These are phyloP conservation scores for Coemansia sp. DNA, from an alignment of 192 early-diverging fungal species.

Conservation along the genomic window DNA sequence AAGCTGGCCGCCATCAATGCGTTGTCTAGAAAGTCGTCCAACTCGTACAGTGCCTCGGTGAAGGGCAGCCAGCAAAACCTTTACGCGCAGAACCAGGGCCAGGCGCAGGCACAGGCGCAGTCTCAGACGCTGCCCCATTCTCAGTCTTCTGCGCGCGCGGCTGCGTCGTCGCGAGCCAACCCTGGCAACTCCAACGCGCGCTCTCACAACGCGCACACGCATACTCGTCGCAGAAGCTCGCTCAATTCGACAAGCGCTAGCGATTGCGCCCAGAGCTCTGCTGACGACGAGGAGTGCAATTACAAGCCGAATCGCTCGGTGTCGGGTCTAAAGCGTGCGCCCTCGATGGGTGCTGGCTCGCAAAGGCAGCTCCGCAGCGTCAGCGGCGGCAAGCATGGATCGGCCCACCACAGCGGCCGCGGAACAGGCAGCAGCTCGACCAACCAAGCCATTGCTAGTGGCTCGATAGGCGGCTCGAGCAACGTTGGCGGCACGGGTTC, in stretches of 20 bases:
- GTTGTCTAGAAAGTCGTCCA: conserved; percentile 13
- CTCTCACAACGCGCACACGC: neutral
- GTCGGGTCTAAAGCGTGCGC: neutral
- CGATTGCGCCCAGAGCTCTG: conserved; percentile 8
- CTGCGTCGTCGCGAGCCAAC: neutral
- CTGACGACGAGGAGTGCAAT: conserved; percentile 9
- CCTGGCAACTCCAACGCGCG: conserved; percentile 2
- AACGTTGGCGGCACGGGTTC: neutral
- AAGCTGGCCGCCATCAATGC: conserved; percentile 16
- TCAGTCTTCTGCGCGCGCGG: neutral
- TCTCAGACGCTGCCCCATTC: conserved; percentile 1
- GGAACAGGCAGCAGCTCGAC: neutral
- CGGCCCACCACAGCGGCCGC: neutral
- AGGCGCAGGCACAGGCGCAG: neutral
- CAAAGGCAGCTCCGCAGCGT: neutral
- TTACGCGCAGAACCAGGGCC: neutral
- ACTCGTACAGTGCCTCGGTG: conserved; percentile 16
- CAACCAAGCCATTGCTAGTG: neutral
- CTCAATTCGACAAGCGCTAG: neutral
- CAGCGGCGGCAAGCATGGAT: neutral
- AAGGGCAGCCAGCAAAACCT: neutral
- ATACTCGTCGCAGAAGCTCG: neutral
- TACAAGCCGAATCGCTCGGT: conserved; percentile 1
- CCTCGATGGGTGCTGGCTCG: neutral
- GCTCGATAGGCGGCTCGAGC: neutral